A percentile compares a stretch with the other conserved stretches of the same genome.
phyloP scores from a whole-genome alignment of 768 basidiomycete species.

The Crepidotus variabilis region DNA sequence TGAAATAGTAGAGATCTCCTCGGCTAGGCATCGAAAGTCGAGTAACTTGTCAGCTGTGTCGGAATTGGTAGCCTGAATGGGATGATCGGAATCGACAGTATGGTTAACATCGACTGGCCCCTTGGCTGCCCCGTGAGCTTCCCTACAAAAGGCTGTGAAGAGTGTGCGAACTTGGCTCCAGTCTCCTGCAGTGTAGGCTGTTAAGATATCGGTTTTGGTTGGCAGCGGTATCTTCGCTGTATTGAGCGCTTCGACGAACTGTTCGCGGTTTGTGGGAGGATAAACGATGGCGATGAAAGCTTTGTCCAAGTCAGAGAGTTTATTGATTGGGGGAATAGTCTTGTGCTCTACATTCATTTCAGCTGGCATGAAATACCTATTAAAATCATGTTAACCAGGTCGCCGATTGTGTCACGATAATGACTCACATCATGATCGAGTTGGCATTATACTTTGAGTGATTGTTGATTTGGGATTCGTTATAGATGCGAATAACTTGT shows the following conservation, averaged over 20 bases:
- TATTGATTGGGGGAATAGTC: constrained; percentile 9
- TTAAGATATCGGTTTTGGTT: not conserved
- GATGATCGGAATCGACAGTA: too few species aligned
- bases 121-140: constrained; percentile 3
- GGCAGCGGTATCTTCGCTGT: not conserved
- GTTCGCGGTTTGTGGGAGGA: not conserved
- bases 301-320: constrained; percentile 13
- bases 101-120: too few species aligned
- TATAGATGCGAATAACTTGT: constrained; percentile 13
- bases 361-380: constrained; percentile 17
- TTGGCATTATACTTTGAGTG: constrained; percentile 10
- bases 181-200: not conserved
- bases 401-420: not conserved
- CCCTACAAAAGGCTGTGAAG: constrained; percentile 8
- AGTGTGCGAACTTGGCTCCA: constrained; percentile 8
- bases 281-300: constrained; percentile 16
- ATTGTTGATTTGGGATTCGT: constrained; percentile 8
- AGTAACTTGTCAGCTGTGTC: not conserved
- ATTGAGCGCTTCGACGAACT: constrained; percentile 4
- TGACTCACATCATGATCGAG: constrained; percentile 17
- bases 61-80: too few species aligned
- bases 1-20: not conserved
- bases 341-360: constrained; percentile 9
- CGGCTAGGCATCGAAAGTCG: not conserved
- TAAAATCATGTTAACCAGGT: not conserved